Evolutionary conservation across 805 yeast species (phyloP).

Genomic region (Candida cerambycidarum): DNA sequence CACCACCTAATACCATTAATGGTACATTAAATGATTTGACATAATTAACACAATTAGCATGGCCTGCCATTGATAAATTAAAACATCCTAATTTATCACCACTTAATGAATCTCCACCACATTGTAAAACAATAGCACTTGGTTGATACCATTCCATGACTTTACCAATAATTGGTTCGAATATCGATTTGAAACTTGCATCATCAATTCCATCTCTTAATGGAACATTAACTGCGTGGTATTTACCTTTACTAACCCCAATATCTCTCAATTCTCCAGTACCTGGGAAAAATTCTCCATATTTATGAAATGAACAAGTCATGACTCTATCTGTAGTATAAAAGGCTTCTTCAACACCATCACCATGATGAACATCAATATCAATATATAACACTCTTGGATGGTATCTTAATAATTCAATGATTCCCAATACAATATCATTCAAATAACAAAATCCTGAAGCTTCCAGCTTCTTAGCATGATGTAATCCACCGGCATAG

Average conservation of each 20-base stretch:
- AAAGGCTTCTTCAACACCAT: constrained; percentile 97
- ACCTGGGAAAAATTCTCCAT: constrained; percentile 96
- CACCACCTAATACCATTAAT: constrained; percentile 93
- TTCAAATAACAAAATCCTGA: constrained; percentile 94
- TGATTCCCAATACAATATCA: constrained; percentile 87
- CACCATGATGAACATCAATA: constrained; percentile 96
- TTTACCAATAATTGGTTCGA: constrained; percentile 83
- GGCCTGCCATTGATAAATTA: constrained; percentile 89
- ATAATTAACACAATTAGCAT: constrained; percentile 92
- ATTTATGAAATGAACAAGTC: constrained; percentile 96
- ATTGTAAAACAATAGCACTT: constrained; percentile 92
- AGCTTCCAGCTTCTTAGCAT: constrained; percentile 95
- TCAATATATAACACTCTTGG: constrained; percentile 92
- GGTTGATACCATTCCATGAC: constrained; percentile 90
- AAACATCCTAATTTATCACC: constrained; percentile 97
- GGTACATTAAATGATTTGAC: constrained; percentile 87
- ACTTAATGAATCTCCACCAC: constrained; percentile 96
- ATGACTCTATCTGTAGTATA: constrained; percentile 93
- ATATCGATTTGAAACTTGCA: constrained; percentile 75
- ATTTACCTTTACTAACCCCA: constrained; percentile 88
- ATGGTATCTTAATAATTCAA: constrained; percentile 83
- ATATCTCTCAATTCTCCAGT: constrained; percentile 91
- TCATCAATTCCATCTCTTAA: constrained; percentile 96
- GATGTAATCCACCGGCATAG: constrained; percentile 97
- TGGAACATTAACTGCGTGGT: constrained; percentile 89